Percentiles rank a stretch among this genome's conserved stretches.
phyloP scores from a whole-genome alignment of 78 protist species.

The Parvularia atlantis region DNA sequence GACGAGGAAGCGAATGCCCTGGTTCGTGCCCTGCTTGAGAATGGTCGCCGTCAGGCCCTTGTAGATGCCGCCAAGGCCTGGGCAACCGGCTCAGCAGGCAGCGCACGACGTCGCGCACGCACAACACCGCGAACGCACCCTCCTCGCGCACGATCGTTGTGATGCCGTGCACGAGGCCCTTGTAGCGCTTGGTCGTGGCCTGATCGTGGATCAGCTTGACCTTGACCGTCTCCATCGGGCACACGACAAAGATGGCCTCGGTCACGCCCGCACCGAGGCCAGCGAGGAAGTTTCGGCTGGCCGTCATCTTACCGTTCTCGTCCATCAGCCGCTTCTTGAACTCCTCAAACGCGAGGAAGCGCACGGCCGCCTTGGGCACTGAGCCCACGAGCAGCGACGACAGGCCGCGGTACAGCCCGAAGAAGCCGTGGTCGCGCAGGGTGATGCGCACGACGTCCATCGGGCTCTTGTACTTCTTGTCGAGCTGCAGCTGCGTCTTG shows the following conservation, averaged over 20 bases:
- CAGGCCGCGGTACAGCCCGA: constrained; percentile 24
- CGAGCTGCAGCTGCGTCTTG: constrained; percentile 42
- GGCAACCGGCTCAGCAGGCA: not conserved
- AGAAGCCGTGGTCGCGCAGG: constrained; percentile 4
- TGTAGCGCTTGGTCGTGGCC: constrained; percentile 2
- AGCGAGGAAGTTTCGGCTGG: constrained; percentile 1
- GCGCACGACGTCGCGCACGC: not conserved
- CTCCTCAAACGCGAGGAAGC: constrained; percentile 28
- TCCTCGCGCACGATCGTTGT: constrained; percentile 8
- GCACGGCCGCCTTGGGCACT: constrained; percentile 33
- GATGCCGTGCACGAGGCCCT: constrained; percentile 20
- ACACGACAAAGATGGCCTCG: constrained; percentile 25
- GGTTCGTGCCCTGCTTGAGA: constrained; percentile 34
- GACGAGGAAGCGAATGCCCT: constrained; percentile 26
- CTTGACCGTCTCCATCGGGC: constrained; percentile 41
- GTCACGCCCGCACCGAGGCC: constrained; percentile 31
- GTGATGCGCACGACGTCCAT: not conserved
- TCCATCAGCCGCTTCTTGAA: constrained; percentile 3
- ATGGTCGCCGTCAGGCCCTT: constrained; percentile 25
- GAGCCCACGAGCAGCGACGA: constrained; percentile 25
- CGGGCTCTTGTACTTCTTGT: constrained; percentile 7
- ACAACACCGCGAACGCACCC: not conserved
- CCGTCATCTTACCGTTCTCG: constrained; percentile 4
- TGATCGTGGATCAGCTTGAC: constrained; percentile 29
- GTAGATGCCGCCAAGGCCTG: constrained; percentile 21